Evolutionary conservation across 176 grass and related monocot species (phyloP).

Genomic region (Zea mays): DNA sequence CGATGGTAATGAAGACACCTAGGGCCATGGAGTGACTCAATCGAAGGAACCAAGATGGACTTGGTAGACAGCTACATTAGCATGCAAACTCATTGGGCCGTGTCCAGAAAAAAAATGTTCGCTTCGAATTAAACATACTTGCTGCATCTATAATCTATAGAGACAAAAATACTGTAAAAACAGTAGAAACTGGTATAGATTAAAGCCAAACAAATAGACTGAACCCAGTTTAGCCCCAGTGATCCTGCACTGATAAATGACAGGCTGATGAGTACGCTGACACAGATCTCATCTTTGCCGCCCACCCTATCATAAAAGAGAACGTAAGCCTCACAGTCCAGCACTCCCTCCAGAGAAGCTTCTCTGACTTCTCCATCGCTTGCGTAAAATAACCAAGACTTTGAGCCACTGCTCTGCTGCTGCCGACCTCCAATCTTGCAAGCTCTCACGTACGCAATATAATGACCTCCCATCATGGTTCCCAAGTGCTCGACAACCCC

Average conservation of each 20-base stretch:
- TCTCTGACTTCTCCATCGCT: constrained; percentile 57
- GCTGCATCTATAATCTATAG: too few relatives aligned
- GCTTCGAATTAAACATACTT: background rate
- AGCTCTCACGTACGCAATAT: constrained; percentile 70
- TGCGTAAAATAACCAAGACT: constrained; percentile 59
- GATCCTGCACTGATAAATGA: constrained; percentile 16
- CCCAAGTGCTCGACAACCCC: constrained; percentile 77
- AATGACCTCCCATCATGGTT: constrained; percentile 67
- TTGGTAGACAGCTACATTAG: constrained; percentile 8
- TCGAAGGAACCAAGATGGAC: constrained; percentile 31
- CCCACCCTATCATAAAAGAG: constrained; percentile 64
- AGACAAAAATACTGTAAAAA: too few relatives aligned
- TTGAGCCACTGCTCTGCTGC: constrained; percentile 19
- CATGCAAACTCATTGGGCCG: background rate
- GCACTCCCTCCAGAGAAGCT: constrained; percentile 58
- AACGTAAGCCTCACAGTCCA: constrained; percentile 60
- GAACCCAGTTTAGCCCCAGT: background rate
- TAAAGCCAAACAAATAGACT: too few relatives aligned
- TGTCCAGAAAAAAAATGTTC: constrained; percentile 1
- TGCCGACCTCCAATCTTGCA: constrained; percentile 43
- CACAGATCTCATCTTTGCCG: background rate
- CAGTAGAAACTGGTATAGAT: too few relatives aligned
- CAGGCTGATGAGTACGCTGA: background rate
- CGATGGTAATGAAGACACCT: constrained; percentile 7
- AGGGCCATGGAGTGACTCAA: background rate